Percentiles rank a stretch among this genome's conserved stretches.
Conservation (phyloP, 2,329 filamentous ascomycete genomes). For the Beauveria australis region DNA sequence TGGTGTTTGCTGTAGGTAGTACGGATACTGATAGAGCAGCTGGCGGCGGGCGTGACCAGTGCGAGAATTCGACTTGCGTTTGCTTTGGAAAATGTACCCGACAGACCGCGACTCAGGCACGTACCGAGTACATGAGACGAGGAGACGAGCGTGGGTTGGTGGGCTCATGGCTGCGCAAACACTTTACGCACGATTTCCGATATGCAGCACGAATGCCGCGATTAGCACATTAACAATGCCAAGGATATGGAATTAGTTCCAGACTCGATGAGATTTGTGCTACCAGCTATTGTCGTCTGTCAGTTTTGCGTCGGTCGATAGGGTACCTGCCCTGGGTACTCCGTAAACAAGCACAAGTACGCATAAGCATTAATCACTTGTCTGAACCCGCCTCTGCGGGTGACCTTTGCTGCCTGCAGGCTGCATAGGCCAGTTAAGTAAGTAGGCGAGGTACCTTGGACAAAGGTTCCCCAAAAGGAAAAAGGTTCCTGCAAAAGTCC, state of each 20-base stretch:
- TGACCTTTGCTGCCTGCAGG: not conserved
- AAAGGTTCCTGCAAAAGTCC: not conserved
- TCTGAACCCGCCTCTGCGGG: not conserved
- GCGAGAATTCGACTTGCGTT: not conserved
- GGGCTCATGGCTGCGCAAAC: not conserved
- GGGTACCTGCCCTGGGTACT: not conserved
- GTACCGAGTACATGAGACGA: not conserved
- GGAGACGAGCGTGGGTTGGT: not conserved
- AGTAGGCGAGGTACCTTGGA: not conserved
- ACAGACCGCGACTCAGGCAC: not conserved
- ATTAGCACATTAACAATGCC: not conserved
- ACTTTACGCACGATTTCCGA: not conserved
- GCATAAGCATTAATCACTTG: not conserved
- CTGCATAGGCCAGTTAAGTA: not conserved
- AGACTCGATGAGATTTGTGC: not conserved
- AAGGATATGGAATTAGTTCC: not conserved
- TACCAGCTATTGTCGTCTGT: not conserved
- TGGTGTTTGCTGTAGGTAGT: not conserved
- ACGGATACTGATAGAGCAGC: not conserved
- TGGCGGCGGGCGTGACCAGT: not conserved
- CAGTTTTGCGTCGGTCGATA: not conserved
- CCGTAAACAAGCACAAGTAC: not conserved
- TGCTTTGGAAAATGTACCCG: constrained; percentile 3
- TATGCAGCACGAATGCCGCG: not conserved
- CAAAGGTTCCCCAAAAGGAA: not conserved